phyloP scores from a whole-genome alignment of 1,284 basidiomycete species.

The Trametes polyzona region DNA sequence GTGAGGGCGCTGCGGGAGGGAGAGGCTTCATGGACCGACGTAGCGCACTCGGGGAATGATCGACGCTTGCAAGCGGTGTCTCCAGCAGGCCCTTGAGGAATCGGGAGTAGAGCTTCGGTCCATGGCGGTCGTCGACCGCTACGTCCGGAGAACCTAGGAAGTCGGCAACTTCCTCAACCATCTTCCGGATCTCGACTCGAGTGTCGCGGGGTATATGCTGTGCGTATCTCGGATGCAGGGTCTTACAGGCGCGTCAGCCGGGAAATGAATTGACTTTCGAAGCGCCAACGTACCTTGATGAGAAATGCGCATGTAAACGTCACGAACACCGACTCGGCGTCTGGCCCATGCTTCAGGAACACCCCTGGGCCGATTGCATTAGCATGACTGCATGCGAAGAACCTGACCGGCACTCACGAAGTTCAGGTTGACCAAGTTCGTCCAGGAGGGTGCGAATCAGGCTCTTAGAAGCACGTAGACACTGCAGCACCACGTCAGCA shows the following conservation, averaged over 20 bases:
- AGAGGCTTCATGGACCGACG: slow-evolving; percentile 21
- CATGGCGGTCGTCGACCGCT: slow-evolving; percentile 75
- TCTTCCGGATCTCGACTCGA: slow-evolving; percentile 60
- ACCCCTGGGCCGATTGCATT: slow-evolving; percentile 41
- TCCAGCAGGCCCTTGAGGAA: slow-evolving; percentile 74
- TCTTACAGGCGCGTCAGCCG: slow-evolving; percentile 39
- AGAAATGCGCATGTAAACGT: slow-evolving; percentile 84
- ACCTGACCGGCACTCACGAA: slow-evolving; percentile 46
- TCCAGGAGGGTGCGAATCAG: slow-evolving; percentile 68
- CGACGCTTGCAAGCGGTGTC: slow-evolving; percentile 51
- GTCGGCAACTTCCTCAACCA: slow-evolving; percentile 68
- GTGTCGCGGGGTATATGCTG: slow-evolving; percentile 57
- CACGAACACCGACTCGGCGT: slow-evolving; percentile 83
- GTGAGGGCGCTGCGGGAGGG: slow-evolving; percentile 5
- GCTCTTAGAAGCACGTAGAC: slow-evolving; percentile 62
- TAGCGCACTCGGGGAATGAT: slow-evolving; percentile 29
- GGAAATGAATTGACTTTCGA: too few relatives aligned
- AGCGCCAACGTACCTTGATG: slow-evolving; percentile 58
- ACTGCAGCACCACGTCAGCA: slow-evolving; percentile 40
- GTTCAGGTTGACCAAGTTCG: slow-evolving; percentile 57
- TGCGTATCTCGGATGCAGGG: slow-evolving; percentile 74
- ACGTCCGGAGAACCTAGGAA: slow-evolving; percentile 68
- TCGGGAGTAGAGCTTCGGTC: slow-evolving; percentile 73
- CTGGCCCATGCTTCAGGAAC: slow-evolving; percentile 77
- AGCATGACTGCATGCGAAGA: neutral